Conservation (phyloP, 257 asterid genomes). For the Solanum rostratum region DNA sequence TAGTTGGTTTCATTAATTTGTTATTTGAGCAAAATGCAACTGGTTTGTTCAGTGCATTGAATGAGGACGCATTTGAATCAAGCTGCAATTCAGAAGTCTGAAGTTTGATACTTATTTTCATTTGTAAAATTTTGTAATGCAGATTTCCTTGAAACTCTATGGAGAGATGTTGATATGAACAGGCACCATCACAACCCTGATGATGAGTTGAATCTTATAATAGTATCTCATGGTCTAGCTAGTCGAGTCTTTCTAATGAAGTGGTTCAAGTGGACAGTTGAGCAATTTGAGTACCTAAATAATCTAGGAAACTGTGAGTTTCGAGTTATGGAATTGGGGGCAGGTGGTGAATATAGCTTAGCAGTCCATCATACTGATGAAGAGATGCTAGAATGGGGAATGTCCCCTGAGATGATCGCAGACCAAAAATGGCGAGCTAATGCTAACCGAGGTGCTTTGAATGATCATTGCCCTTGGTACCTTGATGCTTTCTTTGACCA, state of each 20-base stretch:
- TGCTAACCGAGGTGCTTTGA: slow-evolving; percentile 21
- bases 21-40: not conserved
- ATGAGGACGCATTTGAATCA: not conserved
- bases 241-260: slow-evolving; percentile 30
- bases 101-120: not conserved
- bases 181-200: slow-evolving; percentile 15
- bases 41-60: not conserved
- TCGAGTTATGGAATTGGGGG: slow-evolving; percentile 30
- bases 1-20: not conserved
- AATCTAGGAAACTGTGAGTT: slow-evolving; percentile 27
- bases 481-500: slow-evolving; percentile 23
- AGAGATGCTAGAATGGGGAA: slow-evolving; percentile 32
- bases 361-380: slow-evolving; percentile 31
- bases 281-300: slow-evolving; percentile 26
- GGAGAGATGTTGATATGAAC: slow-evolving; percentile 42
- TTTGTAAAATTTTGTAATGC: not conserved
- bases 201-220: slow-evolving; percentile 23
- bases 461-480: slow-evolving; percentile 23
- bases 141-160: slow-evolving; percentile 36
- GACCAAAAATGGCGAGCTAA: slow-evolving; percentile 31
- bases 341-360: slow-evolving; percentile 33
- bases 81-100: not conserved
- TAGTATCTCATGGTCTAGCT: slow-evolving; percentile 33
- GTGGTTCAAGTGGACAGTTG: slow-evolving; percentile 44
- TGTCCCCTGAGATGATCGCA: slow-evolving; percentile 28